Conservation (phyloP, 345 rosid genomes). For the Sisymbrium irio region DNA sequence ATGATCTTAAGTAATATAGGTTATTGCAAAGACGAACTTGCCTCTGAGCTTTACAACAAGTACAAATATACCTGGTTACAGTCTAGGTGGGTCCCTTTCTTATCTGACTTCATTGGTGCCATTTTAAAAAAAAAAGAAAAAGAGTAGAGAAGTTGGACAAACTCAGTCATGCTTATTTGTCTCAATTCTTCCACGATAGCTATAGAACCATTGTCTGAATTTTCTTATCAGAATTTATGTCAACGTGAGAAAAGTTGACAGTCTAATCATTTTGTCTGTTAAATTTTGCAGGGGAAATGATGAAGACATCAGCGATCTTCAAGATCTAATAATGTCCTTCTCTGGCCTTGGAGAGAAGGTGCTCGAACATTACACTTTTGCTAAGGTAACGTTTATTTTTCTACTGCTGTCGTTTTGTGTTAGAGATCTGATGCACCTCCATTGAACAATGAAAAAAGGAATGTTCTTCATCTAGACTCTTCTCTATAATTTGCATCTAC, state of each 20-base stretch:
- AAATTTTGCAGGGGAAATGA: slow-evolving; percentile 50
- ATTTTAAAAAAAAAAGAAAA: neutral
- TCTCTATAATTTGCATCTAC: neutral
- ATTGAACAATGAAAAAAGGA: neutral
- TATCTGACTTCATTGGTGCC: neutral
- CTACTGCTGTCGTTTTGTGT: neutral
- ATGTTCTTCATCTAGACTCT: neutral
- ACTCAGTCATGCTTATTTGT: neutral
- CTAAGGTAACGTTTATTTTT: slow-evolving; percentile 57
- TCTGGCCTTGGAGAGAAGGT: slow-evolving; percentile 85
- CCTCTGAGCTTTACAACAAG: slow-evolving; percentile 72
- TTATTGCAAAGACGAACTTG: slow-evolving; percentile 87
- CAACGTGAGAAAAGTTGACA: neutral
- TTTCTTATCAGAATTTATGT: neutral
- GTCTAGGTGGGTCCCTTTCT: slow-evolving; percentile 45
- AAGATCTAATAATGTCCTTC: slow-evolving; percentile 74
- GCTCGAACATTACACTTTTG: slow-evolving; percentile 85
- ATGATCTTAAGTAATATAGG: slow-evolving; percentile 89
- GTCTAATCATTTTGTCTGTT: neutral
- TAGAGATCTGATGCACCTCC: neutral
- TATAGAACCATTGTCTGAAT: neutral
- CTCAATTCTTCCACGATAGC: neutral
- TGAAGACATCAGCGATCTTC: slow-evolving; percentile 63
- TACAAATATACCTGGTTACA: slow-evolving; percentile 76
- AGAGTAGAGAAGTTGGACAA: neutral